Conservation (phyloP, 352 stramenopile genomes). For the Phytopythium boreale region DNA sequence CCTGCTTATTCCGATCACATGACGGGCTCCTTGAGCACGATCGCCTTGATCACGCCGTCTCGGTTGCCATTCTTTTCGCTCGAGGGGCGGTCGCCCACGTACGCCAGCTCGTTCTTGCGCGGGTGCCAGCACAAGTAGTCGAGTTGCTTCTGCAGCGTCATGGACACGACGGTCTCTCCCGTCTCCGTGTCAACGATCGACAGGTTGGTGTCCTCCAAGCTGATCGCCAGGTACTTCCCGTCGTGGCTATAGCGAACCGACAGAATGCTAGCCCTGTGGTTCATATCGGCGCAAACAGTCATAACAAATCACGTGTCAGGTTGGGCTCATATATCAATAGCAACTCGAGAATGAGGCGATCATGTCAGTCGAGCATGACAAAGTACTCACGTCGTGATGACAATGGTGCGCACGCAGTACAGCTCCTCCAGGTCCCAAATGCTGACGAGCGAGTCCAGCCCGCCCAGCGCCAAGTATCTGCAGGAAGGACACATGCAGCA, state of each 20-base stretch:
- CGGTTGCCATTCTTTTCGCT: slow-evolving; percentile 80
- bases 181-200: slow-evolving; percentile 64
- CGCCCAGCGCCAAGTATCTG: slow-evolving; percentile 73
- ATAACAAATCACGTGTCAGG: not conserved
- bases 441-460: slow-evolving; percentile 81
- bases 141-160: slow-evolving; percentile 67
- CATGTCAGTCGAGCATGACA: not conserved
- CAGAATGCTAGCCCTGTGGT: slow-evolving; percentile 68
- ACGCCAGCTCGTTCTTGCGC: slow-evolving; percentile 77
- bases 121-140: slow-evolving; percentile 85
- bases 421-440: slow-evolving; percentile 86
- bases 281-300: not conserved
- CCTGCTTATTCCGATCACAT: not conserved
- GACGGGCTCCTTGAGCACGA: slow-evolving; percentile 55
- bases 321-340: not conserved
- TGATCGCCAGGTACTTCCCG: slow-evolving; percentile 66
- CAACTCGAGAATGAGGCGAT: not conserved
- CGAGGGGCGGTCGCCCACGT: slow-evolving; percentile 75
- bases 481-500: slow-evolving; percentile 4
- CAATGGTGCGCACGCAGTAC: slow-evolving; percentile 81
- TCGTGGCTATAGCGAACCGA: slow-evolving; percentile 79
- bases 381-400: slow-evolving; percentile 66
- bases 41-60: slow-evolving; percentile 83
- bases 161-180: slow-evolving; percentile 46
- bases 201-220: slow-evolving; percentile 72